Evolutionary conservation across 179 eudicot species (phyloP).

Genomic region (Silene vulgaris): DNA sequence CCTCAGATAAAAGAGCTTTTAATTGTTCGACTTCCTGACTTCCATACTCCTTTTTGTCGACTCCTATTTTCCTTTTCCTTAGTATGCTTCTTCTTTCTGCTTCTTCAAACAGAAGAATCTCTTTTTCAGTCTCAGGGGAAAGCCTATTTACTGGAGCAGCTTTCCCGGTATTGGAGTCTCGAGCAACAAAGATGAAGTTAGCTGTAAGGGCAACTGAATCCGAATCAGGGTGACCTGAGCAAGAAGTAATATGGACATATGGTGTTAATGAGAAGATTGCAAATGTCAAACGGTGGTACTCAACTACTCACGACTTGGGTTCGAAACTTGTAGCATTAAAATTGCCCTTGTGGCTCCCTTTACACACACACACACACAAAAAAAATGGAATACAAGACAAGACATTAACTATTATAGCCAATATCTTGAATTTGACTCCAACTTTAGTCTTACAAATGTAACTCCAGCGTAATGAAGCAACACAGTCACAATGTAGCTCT

Average conservation of each 20-base stretch:
- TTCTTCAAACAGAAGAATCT: constrained; percentile 61
- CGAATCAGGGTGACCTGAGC: constrained; percentile 39
- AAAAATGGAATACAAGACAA: too few species aligned
- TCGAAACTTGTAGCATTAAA: too few species aligned
- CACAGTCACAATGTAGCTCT: too few species aligned
- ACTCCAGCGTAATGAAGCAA: neutral
- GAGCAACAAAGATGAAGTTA: constrained; percentile 93
- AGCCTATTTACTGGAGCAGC: constrained; percentile 82
- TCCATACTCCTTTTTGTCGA: constrained; percentile 36
- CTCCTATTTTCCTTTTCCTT: constrained; percentile 56
- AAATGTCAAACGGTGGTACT: too few species aligned
- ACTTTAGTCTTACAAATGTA: neutral
- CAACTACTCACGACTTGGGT: too few species aligned
- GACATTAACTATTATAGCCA: too few species aligned
- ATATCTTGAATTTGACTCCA: too few species aligned
- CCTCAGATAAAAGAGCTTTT: constrained; percentile 62
- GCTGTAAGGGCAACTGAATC: constrained; percentile 73
- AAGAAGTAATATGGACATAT: neutral
- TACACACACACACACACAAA: too few species aligned
- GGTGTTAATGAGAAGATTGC: neutral
- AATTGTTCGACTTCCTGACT: constrained; percentile 44
- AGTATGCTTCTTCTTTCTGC: constrained; percentile 69
- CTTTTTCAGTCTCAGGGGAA: constrained; percentile 71
- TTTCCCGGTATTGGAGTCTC: constrained; percentile 79
- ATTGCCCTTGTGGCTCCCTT: too few species aligned